phyloP scores from a whole-genome alignment of 2,329 filamentous ascomycete genomes.

The Plectosphaerella plurivora region DNA sequence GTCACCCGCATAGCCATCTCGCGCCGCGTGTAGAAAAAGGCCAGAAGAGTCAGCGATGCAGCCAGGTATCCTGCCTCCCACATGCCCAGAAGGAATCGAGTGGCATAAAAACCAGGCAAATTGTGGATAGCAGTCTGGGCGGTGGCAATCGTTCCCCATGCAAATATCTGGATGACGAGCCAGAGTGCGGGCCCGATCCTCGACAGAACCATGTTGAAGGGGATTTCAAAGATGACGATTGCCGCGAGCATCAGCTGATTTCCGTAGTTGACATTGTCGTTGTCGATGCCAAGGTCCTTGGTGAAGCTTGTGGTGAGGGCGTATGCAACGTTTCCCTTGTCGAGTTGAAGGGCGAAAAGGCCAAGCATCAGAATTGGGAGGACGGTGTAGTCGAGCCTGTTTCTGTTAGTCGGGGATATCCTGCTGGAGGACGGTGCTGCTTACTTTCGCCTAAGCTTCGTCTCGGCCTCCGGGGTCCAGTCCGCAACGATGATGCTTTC shows the following conservation, averaged over 20 bases:
- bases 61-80: not conserved
- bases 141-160: not conserved
- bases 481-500: too few species aligned
- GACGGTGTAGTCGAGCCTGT: not conserved
- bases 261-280: slow-evolving; percentile 1
- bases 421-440: not conserved
- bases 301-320: not conserved
- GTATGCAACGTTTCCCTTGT: slow-evolving; percentile 1
- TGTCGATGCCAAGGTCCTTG: not conserved
- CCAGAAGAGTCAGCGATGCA: not conserved
- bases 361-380: not conserved
- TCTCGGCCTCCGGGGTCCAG: too few species aligned
- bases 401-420: not conserved
- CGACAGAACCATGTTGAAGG: slow-evolving; percentile 1
- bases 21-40: not conserved
- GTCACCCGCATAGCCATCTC: not conserved
- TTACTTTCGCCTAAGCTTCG: too few species aligned
- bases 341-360: slow-evolving; percentile 2
- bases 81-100: not conserved
- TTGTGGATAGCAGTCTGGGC: not conserved
- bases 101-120: not conserved
- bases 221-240: slow-evolving; percentile 5
- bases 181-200: not conserved
- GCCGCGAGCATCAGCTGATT: slow-evolving; percentile 1
- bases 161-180: not conserved